A percentile compares a stretch with the other conserved stretches of the same genome.
Conservation (phyloP, 2,329 filamentous ascomycete species). For the Fusarium vanettenii region DNA sequence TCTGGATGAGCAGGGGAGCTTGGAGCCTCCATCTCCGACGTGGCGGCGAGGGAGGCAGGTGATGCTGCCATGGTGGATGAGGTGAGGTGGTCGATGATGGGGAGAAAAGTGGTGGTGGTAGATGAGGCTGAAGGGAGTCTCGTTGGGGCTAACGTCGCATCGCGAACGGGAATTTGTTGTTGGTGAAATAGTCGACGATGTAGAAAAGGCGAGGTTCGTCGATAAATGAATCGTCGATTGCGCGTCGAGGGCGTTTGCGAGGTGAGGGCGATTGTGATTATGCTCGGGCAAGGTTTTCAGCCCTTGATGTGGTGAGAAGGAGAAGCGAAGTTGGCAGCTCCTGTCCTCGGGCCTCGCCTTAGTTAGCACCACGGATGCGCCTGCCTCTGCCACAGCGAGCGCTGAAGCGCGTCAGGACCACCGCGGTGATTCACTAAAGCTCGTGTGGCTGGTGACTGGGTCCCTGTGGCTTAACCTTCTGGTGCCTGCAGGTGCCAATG, state of each 20-base stretch:
- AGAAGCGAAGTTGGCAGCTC: slow-evolving; percentile 37
- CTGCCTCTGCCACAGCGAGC: slow-evolving; percentile 29
- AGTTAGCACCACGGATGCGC: slow-evolving; percentile 34
- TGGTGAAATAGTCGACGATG: slow-evolving; percentile 22
- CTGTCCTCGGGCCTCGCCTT: slow-evolving; percentile 24
- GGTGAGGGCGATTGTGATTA: slow-evolving; percentile 28
- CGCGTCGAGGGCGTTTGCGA: slow-evolving; percentile 23
- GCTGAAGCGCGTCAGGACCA: slow-evolving; percentile 42
- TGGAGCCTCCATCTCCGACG: slow-evolving; percentile 59
- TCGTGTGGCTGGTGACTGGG: slow-evolving; percentile 26
- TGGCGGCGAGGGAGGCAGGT: slow-evolving; percentile 53
- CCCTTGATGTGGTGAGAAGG: slow-evolving; percentile 17
- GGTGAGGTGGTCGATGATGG: slow-evolving; percentile 6
- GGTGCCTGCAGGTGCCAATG: background rate
- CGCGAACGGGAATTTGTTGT: slow-evolving; percentile 20
- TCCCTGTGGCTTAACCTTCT: slow-evolving; percentile 16
- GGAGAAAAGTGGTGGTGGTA: slow-evolving; percentile 11
- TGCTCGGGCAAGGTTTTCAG: slow-evolving; percentile 13
- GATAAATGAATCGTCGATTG: slow-evolving; percentile 23
- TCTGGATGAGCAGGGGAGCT: slow-evolving; percentile 59
- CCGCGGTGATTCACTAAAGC: slow-evolving; percentile 20
- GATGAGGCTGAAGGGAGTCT: slow-evolving; percentile 4
- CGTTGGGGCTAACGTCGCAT: slow-evolving; percentile 38
- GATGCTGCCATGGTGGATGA: slow-evolving; percentile 52
- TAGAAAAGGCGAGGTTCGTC: slow-evolving; percentile 14